Conservation (phyloP, 306 rosid species). For the Rosa chinensis region DNA sequence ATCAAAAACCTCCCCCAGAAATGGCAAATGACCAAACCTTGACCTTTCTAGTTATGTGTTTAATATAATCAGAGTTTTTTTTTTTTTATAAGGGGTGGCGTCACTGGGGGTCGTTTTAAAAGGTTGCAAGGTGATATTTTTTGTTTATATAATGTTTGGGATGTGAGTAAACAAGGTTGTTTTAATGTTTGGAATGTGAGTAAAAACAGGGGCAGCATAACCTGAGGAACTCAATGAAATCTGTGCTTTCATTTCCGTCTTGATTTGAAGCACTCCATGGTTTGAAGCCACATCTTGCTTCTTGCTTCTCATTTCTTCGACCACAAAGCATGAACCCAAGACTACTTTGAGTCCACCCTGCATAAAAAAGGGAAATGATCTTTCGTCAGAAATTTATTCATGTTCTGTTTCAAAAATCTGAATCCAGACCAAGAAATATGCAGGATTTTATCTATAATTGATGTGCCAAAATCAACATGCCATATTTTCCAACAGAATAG, state of each 20-base stretch:
- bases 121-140: background rate
- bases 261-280: background rate
- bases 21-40: too few relatives aligned
- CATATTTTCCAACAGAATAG: background rate
- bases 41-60: too few relatives aligned
- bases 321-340: background rate
- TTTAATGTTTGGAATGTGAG: constrained; percentile 27
- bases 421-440: background rate
- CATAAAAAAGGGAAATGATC: constrained; percentile 2
- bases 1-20: too few relatives aligned
- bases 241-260: background rate
- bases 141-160: constrained; percentile 25
- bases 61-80: too few relatives aligned
- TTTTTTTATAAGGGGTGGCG: too few relatives aligned
- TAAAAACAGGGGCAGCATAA: constrained; percentile 12
- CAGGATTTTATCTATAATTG: background rate
- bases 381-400: background rate
- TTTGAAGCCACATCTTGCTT: constrained; percentile 16
- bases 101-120: too few relatives aligned
- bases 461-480: background rate
- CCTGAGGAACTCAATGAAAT: constrained; percentile 3
- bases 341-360: constrained; percentile 8
- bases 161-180: constrained; percentile 27
- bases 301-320: background rate
- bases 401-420: background rate